Evolutionary conservation across 768 basidiomycete genomes (phyloP), one percentile per base, ranked within the genome.

Genomic region (Podaxis sp.): DNA sequence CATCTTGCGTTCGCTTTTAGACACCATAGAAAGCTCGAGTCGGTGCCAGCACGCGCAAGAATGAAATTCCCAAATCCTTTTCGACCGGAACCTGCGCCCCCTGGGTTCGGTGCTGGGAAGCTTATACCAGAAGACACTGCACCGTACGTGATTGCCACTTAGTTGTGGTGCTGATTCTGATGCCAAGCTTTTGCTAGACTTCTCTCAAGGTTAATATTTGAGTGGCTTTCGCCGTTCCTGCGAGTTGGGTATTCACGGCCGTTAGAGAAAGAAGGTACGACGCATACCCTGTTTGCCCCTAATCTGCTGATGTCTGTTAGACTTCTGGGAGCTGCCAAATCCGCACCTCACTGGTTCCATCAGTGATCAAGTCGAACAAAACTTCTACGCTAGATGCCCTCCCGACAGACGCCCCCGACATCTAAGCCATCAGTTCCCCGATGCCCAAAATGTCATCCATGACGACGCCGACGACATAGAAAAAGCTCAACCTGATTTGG

Each of bases 161-260:
- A 14, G 7, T 48, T 7, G 18, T 21, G 28, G 27, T 40, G 4
- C 4, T 40, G 18, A 25, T 21, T 55, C 52, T 16, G 21, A 38
- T 58, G 38, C 50, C 35, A 10, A 18, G 1, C 6, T 46, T 28
- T 18, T 9, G n/a, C 32, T 38, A 79, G 76, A 18, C 62, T 58
- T 28, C 60, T 76, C 10, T 81, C 81, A 6, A 71, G 68, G 44
- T 67, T 82, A 7, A 38, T 78, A 11, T 80, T 83, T 59, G 70
- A 72, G 21, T 83, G 82, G 82, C 68, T 85, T 5, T 73, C 68
- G 37, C 76, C 82, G 6, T 71, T 85, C 50, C 66, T 85, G 6
- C 63, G 67, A 18, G 81, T 82, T 35, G 82, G 82, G 25, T 83
- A 74, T 61, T 75, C 79, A 7, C 69, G 82, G 38, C 82, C 82